Conservation (phyloP, 2,329 filamentous ascomycete species). For the Cercospora janseana region DNA sequence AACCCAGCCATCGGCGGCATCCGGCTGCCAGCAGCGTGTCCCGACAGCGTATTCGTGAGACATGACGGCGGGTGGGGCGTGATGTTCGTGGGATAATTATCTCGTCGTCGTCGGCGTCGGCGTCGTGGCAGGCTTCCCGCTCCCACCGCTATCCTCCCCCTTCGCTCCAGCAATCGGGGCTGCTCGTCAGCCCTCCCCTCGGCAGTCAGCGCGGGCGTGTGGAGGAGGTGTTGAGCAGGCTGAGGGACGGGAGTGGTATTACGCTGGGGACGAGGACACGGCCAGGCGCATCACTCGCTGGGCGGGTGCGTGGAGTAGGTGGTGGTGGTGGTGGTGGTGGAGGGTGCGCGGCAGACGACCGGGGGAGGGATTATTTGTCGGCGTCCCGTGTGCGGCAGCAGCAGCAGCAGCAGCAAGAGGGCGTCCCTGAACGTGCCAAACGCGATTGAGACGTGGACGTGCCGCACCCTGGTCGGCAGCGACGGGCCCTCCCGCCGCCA, state of each 20-base stretch:
- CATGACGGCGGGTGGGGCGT: slow-evolving; percentile 62
- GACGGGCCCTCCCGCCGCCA: neutral
- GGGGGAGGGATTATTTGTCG: slow-evolving; percentile 1
- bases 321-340: neutral
- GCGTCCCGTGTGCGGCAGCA: too few relatives aligned
- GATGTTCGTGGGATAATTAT: slow-evolving; percentile 9
- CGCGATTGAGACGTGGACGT: neutral
- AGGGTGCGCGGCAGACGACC: too few relatives aligned
- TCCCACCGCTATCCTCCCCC: slow-evolving; percentile 11
- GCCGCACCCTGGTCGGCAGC: neutral
- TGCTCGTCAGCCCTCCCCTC: neutral
- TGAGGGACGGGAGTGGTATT: neutral
- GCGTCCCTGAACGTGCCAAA: neutral
- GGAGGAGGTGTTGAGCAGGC: neutral
- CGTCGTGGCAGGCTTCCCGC: neutral
- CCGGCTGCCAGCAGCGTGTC: slow-evolving; percentile 97
- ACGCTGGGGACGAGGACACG: neutral
- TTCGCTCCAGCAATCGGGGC: slow-evolving; percentile 3
- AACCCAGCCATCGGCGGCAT: slow-evolving; percentile 93
- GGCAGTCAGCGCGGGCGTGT: neutral
- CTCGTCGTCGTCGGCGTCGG: neutral
- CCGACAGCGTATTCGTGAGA: slow-evolving; percentile 88
- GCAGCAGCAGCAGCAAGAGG: neutral
- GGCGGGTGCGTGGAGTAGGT: neutral
- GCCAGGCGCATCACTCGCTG: slow-evolving; percentile 11